Evolutionary conservation across 805 yeast species (phyloP), one percentile per base, ranked within the genome.

Genomic region (Phaffomyces opuntiae): DNA sequence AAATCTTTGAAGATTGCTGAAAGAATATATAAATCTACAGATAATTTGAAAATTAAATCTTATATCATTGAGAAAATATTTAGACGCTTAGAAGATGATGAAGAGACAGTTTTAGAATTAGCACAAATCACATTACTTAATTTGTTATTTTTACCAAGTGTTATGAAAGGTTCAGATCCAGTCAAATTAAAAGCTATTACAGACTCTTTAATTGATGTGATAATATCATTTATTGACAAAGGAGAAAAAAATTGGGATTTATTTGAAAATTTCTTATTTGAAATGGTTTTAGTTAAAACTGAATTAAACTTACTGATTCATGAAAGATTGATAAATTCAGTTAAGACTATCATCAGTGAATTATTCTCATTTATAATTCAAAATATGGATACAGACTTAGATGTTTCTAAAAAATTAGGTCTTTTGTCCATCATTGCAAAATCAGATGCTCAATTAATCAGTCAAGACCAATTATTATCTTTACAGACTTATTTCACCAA

Each of bases 51-150:
- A 56, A 69, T 39, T n/a, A 73, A 70, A 49, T 62, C 68, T 0
- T 66, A 60, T 38, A 71, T 82, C 3, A 61, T 78, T 3, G 74
- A 76, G n/a, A 72, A 68, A 40, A 62, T 87, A 5, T 56, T 87
- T 8, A 63, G 66, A 49, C 66, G 81, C 47, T 49, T 79, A 1
- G 83, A 83, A 44, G 96, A 87, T 59, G 90, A 83, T 49, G 95
- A 88, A 51, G 80, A 76, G 34, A 48, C 65, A 1, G 67, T 80
- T 1, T 63, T 69, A 9, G 77, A 74, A 1, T 51, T 66, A 8
- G 72, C 81, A 0, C 67, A 62, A 39, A 42, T 47, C 19, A 52
- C 63, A 3, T 50, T 81, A 25, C 36, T 66, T 1, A 67, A 67
- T 1, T 46, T 68, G 17, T 67, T 77, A 69, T 68, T 75, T 36